Percentiles rank a stretch among this genome's conserved stretches.
Conservation (phyloP, 202 grass and related monocot genomes). For the Carex sylvatica region DNA sequence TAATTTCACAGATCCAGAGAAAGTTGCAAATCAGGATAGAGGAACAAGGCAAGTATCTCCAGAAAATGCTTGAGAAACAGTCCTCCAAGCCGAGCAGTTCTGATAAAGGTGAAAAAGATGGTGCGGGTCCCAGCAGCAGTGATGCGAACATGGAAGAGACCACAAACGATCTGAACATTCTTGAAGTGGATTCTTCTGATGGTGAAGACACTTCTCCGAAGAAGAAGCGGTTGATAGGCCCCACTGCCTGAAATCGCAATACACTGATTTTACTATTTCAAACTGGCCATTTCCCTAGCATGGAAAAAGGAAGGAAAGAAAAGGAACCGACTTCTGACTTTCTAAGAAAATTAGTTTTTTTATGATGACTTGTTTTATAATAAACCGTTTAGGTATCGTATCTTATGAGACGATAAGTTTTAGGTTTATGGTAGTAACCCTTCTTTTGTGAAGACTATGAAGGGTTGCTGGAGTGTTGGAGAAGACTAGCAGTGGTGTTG, state of each 20-base stretch:
- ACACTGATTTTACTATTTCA: conserved; percentile 11
- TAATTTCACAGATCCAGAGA: conserved; percentile 60
- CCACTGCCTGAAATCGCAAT: neutral
- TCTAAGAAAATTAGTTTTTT: conserved; percentile 9
- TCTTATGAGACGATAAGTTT: neutral
- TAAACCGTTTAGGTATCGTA: neutral
- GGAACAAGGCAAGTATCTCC: conserved; percentile 78
- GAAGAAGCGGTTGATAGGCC: conserved; percentile 10
- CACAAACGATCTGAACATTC: conserved; percentile 22
- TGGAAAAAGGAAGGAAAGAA: neutral
- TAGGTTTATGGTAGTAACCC: conserved; percentile 16
- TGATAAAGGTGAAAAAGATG: conserved; percentile 15
- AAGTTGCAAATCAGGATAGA: conserved; percentile 75
- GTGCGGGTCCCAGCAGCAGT: conserved; percentile 12
- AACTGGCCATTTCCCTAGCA: neutral
- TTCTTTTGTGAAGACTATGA: conserved; percentile 22
- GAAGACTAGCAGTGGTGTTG: neutral
- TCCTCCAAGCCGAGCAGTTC: conserved; percentile 32
- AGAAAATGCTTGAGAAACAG: conserved; percentile 84
- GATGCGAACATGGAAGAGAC: conserved; percentile 23
- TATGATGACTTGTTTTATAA: conserved; percentile 6
- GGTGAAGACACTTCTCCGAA: conserved; percentile 2
- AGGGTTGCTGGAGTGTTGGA: neutral
- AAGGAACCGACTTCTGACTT: conserved; percentile 15
- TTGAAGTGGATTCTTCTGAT: conserved; percentile 24